Base-by-base conservation (phyloP, 2,329 filamentous ascomycete genomes). In the Talaromyces sp. region DNA sequence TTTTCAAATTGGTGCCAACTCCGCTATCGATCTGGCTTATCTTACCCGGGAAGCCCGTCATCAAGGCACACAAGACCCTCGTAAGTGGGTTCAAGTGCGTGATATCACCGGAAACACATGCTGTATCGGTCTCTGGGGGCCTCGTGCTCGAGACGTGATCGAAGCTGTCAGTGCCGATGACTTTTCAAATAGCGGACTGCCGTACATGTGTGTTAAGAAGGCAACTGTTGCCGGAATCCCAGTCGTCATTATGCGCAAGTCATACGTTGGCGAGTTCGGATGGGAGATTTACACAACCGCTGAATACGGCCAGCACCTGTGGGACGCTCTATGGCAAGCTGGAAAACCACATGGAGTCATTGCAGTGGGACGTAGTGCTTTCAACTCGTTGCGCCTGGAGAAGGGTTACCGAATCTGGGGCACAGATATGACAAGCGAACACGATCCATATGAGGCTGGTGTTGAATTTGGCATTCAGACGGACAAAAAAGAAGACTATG, bases 251-350 rank as follows among this genome's bases (percentile, higher is more conserved):
- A 79, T 86, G 67, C 78, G 83, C 2, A 77, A 86, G 42, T 88
- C 85, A 0, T 85, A 83, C 57, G 83, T 88, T 4, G 86, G 86
- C 5, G 86, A 88, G 65, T 73, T 78, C 0, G 86, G 86, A 1
- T 88, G 85, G 84, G 86, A 88, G 68, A 79, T 88, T 23, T 84
- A 86, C 63, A 79, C 85, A 1, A 85, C 78, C 36, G 82, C 86
- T 0, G 86, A 88, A 30, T 80, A 83, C 47, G 85, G 86, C 0
- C 79, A 79, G 12, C 75, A 79, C 1, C 74, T 88, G 0, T 88
- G 86, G 86, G 85, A 88, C 64, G 75, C 76, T 0, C 71, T 88
- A 1, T 86, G 75, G 76, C 70, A 80, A 34, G 83, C 83, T 1
- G 85, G 86, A 0, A 79, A 83, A 63, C 66, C 75, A 0, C 78